Base-by-base conservation (phyloP, 306 rosid species). In the Spatholobus suberectus region DNA sequence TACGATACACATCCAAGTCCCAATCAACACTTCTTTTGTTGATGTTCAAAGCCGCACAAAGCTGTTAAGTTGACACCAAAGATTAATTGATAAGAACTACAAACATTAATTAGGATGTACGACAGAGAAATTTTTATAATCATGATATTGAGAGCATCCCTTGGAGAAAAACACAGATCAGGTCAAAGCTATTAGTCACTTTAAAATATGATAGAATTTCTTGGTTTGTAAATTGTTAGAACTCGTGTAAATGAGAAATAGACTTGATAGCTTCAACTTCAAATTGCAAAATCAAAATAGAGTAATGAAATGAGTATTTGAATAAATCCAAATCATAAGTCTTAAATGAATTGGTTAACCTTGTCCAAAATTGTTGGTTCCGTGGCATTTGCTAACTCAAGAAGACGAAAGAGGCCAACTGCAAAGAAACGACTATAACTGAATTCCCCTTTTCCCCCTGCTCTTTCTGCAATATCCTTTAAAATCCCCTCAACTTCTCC, bases 351-450 rank as follows among this genome's bases (percentile, higher is more conserved):
- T 3, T 58, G 23, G 44, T 38, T 71, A 89, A 95, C 97, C 98
- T 95, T 95, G 84, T 95, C 98, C 83, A 95, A 81, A 73, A 89
- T 82, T 40, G 89, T 81, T 75, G 98, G 97, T 76, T 95, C 97
- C 26, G 94, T 89, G 68, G 94, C 95, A 85, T 89, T 91, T 80
- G 93, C 92, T 90, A 95, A 85, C 85, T 95, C 98, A 68, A 93
- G 92, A 69, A 95, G 88, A 58, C 98, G 97, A 69, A 95, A 95
- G 35, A 95, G 95, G 47, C 98, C 98, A 43, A 95, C 85, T 24
- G 98, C 98, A 75, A 95, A 90, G 89, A 95, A 95, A 57, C 97
- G 97, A 74, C 97, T 95, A 82, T 93, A 93, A 86, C 95, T 85
- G 88, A 93, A 93, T 84, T 83, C 90, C 43, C 89, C 93, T 80